phyloP scores from a whole-genome alignment of 768 basidiomycete species.

The Calocera cornea region DNA sequence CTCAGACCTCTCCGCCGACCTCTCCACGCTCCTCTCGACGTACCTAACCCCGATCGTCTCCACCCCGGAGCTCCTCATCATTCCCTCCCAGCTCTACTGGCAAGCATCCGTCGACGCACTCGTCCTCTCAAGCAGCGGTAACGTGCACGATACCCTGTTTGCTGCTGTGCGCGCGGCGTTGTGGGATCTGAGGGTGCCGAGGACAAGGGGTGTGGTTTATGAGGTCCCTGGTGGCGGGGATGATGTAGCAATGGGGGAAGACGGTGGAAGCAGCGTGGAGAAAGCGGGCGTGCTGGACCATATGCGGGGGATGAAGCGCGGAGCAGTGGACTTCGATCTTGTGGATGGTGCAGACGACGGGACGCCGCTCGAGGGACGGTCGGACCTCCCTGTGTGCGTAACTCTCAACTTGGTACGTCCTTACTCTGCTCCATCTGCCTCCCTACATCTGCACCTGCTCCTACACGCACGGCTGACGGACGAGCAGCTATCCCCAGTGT shows the following conservation, averaged over 20 bases:
- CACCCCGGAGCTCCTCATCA: slow-evolving; percentile 43
- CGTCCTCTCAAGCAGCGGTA: slow-evolving; percentile 60
- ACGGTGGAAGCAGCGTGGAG: slow-evolving; percentile 38
- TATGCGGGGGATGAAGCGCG: slow-evolving; percentile 33
- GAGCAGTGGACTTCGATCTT: slow-evolving; percentile 69
- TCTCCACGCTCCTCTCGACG: slow-evolving; percentile 47
- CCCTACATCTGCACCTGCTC: not conserved
- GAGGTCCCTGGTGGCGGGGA: slow-evolving; percentile 30
- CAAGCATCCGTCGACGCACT: slow-evolving; percentile 60
- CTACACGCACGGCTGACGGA: not conserved
- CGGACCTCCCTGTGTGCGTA: slow-evolving; percentile 60
- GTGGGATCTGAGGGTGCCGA: slow-evolving; percentile 68
- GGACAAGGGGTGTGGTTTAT: slow-evolving; percentile 58
- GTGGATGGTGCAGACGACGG: slow-evolving; percentile 84
- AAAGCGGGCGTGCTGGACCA: slow-evolving; percentile 35
- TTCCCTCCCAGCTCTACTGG: slow-evolving; percentile 57
- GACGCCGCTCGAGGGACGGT: slow-evolving; percentile 44
- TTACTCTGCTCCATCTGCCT: not conserved
- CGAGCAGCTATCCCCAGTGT: slow-evolving; percentile 39
- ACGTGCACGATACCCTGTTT: slow-evolving; percentile 63
- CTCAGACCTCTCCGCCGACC: slow-evolving; percentile 66
- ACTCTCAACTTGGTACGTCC: slow-evolving; percentile 61
- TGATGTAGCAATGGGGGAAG: slow-evolving; percentile 12
- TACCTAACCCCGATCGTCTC: slow-evolving; percentile 55
- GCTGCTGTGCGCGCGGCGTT: slow-evolving; percentile 66